A percentile compares a stretch with the other conserved stretches of the same genome.
These are phyloP conservation scores for Candida sanyaensis DNA, from an alignment of 1,139 yeast species.

Conservation along the genomic window DNA sequence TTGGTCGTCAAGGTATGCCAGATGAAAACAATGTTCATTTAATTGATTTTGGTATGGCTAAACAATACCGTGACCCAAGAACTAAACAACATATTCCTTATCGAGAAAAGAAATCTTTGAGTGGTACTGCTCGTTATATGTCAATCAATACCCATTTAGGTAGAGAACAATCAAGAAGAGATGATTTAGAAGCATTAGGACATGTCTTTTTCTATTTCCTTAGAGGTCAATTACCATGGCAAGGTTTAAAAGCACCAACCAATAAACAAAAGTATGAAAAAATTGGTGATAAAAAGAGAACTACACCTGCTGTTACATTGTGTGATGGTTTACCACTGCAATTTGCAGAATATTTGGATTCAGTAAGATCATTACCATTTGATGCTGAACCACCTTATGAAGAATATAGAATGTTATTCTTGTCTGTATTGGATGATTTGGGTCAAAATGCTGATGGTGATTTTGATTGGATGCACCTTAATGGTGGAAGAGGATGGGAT, in stretches of 20 bases:
- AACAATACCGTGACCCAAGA: constrained; percentile 93
- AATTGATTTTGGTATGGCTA: constrained; percentile 96
- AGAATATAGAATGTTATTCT: constrained; percentile 74
- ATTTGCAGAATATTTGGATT: constrained; percentile 81
- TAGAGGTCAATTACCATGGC: constrained; percentile 97
- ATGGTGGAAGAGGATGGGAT: constrained; percentile 94
- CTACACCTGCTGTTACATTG: constrained; percentile 78
- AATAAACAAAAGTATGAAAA: constrained; percentile 96
- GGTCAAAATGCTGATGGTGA: constrained; percentile 82
- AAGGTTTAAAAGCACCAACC: constrained; percentile 97
- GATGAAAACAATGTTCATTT: constrained; percentile 59
- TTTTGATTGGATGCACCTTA: constrained; percentile 93
- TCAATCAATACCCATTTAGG: constrained; percentile 97
- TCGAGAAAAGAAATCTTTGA: constrained; percentile 87
- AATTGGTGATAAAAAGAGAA: constrained; percentile 91
- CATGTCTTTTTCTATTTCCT: constrained; percentile 94
- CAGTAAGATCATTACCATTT: constrained; percentile 81
- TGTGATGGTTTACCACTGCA: constrained; percentile 85
- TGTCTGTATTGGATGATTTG: constrained; percentile 68
- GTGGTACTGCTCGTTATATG: constrained; percentile 98
- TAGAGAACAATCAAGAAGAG: constrained; percentile 93
- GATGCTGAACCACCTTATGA: constrained; percentile 96
- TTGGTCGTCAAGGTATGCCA: constrained; percentile 65
- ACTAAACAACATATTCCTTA: constrained; percentile 96
- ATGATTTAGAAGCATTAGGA: constrained; percentile 92